Conservation (phyloP, 352 stramenopile species). For the Blastocystis sp. region DNA sequence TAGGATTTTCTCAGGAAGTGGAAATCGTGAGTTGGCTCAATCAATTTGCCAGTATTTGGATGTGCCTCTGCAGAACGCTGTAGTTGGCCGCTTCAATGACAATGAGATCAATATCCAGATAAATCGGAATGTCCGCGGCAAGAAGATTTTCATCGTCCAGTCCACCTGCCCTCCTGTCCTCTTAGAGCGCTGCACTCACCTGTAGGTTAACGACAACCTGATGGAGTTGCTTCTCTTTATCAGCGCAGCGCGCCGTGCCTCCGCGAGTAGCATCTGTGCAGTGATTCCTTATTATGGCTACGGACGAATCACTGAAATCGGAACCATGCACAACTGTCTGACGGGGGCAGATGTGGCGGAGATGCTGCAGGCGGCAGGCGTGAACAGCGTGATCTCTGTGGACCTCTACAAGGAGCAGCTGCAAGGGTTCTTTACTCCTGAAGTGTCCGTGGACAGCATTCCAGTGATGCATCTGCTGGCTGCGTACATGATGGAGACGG, state of each 20-base stretch:
- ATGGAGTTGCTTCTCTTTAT: constrained; percentile 78
- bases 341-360: constrained; percentile 73
- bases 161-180: constrained; percentile 64
- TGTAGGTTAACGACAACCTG: constrained; percentile 69
- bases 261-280: constrained; percentile 73
- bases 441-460: constrained; percentile 44
- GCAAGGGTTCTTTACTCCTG: constrained; percentile 53
- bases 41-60: constrained; percentile 63
- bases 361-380: constrained; percentile 75
- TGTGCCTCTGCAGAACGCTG: constrained; percentile 50
- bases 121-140: constrained; percentile 66
- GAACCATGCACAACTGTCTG: constrained; percentile 54
- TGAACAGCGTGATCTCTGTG: constrained; percentile 75
- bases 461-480: constrained; percentile 52
- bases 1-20: constrained; percentile 64
- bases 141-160: constrained; percentile 67
- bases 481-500: constrained; percentile 61
- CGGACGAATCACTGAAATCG: constrained; percentile 59
- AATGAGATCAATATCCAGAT: constrained; percentile 65
- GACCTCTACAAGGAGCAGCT: constrained; percentile 73
- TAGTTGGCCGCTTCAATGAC: constrained; percentile 51
- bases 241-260: constrained; percentile 67
- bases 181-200: background rate
- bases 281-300: constrained; percentile 83
- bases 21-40: constrained; percentile 60